Conservation (phyloP, 768 basidiomycete species). For the Kwoniella botswanensis region DNA sequence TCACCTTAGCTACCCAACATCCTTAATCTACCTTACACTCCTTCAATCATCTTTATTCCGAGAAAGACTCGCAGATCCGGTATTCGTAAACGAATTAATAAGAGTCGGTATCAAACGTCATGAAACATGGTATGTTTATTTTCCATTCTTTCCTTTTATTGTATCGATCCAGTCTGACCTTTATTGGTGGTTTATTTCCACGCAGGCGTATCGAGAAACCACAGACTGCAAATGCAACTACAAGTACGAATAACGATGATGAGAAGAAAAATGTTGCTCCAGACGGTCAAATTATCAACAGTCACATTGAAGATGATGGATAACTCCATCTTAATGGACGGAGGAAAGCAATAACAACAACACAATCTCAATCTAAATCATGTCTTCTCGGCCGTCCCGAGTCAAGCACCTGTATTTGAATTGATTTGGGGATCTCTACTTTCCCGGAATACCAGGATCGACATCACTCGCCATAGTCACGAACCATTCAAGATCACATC, state of each 20-base stretch:
- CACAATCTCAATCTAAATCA: too few species aligned
- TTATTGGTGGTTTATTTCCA: too few species aligned
- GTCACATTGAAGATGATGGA: conserved; percentile 6
- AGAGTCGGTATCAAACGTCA: conserved; percentile 46
- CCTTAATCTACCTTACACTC: conserved; percentile 50
- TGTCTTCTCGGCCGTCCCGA: too few species aligned
- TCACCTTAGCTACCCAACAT: conserved; percentile 50
- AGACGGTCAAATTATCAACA: not conserved
- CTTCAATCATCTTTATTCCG: conserved; percentile 46
- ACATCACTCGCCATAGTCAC: too few species aligned
- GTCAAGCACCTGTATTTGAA: too few species aligned
- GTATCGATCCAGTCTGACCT: too few species aligned
- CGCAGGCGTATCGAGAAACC: conserved; percentile 42
- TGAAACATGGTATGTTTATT: conserved; percentile 48
- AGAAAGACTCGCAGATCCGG: conserved; percentile 40
- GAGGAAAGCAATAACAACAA: not conserved
- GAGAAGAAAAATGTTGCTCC: not conserved
- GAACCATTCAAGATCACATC: too few species aligned
- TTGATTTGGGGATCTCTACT: too few species aligned
- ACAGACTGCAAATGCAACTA: conserved; percentile 4
- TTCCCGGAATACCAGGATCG: too few species aligned
- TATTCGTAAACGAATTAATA: conserved; percentile 44
- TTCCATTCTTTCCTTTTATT: not conserved
- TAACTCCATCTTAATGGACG: not conserved
- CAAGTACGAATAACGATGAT: not conserved